These are phyloP conservation scores for Copromyces sp. DNA, from an alignment of 495 filamentous ascomycete species.

Conservation along the genomic window DNA sequence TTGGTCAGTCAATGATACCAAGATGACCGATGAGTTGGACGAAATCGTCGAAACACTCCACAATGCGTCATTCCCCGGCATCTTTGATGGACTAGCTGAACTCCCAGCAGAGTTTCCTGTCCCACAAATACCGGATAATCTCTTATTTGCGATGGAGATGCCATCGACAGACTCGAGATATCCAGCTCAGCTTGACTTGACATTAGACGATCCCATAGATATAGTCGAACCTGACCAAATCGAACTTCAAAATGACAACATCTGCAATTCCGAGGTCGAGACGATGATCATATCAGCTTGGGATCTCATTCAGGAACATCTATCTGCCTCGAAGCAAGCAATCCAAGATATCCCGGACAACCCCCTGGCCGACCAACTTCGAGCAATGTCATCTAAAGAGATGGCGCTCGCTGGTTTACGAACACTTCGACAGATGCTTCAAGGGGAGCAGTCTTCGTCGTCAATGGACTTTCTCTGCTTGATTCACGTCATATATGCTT, in stretches of 20 bases:
- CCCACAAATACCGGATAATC: conserved; percentile 13
- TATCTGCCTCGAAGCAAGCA: conserved; percentile 29
- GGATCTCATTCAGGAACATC: conserved; percentile 32
- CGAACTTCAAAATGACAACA: conserved; percentile 8
- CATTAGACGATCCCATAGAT: conserved; percentile 10
- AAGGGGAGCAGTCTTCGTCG: conserved; percentile 19
- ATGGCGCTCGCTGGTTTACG: conserved; percentile 29
- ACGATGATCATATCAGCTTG: conserved; percentile 30
- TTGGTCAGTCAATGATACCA: background rate
- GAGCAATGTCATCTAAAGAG: conserved; percentile 23
- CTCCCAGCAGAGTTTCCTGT: conserved; percentile 24
- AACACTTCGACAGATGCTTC: conserved; percentile 23
- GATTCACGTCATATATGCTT: conserved; percentile 34
- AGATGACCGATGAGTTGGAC: background rate
- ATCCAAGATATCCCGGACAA: conserved; percentile 27
- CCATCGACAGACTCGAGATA: conserved; percentile 17
- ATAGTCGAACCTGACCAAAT: conserved; percentile 3
- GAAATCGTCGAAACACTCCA: background rate
- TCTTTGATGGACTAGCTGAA: conserved; percentile 13
- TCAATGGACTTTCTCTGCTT: conserved; percentile 33
- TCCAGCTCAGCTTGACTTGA: conserved; percentile 23
- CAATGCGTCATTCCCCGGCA: background rate
- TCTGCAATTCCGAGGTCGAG: conserved; percentile 26
- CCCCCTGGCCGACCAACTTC: conserved; percentile 25
- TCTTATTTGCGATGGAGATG: conserved; percentile 20